These are phyloP conservation scores for Nakazawaea holstii DNA, from an alignment of 805 yeast species.

Conservation along the genomic window DNA sequence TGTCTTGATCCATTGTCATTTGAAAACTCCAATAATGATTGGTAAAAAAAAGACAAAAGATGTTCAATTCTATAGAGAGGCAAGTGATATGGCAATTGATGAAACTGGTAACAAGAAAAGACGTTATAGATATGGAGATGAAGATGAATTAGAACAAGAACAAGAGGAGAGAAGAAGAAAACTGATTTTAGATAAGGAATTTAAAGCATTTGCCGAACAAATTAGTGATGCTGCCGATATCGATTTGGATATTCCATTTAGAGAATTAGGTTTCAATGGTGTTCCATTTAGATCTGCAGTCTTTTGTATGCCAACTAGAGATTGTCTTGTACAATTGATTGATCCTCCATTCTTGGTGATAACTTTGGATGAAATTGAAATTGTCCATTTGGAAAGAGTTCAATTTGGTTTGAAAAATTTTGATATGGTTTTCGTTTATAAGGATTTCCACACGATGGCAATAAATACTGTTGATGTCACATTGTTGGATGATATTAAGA, in stretches of 20 bases:
- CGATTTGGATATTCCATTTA: conserved; percentile 89
- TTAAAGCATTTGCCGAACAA: conserved; percentile 80
- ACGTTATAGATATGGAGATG: conserved; percentile 87
- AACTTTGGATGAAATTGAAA: conserved; percentile 85
- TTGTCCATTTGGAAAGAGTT: conserved; percentile 94
- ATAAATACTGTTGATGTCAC: conserved; percentile 94
- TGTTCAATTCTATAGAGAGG: conserved; percentile 94
- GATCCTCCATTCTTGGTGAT: conserved; percentile 95
- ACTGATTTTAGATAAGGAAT: conserved; percentile 86
- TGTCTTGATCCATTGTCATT: conserved; percentile 87
- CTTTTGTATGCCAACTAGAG: conserved; percentile 94
- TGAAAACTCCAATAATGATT: conserved; percentile 88
- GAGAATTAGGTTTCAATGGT: conserved; percentile 96
- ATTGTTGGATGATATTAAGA: conserved; percentile 84
- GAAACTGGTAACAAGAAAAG: conserved; percentile 95
- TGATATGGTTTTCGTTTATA: conserved; percentile 93
- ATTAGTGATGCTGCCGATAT: conserved; percentile 83
- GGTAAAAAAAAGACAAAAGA: conserved; percentile 95
- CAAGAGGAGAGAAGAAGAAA: conserved; percentile 96
- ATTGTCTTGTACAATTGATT: conserved; percentile 87
- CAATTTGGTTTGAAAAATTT: conserved; percentile 96
- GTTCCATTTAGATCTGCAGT: conserved; percentile 95
- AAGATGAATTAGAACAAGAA: conserved; percentile 96
- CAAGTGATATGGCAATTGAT: conserved; percentile 91
- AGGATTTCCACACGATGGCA: conserved; percentile 92